Conservation (phyloP, 2,329 filamentous ascomycete genomes). For the Fusarium multiceps region DNA sequence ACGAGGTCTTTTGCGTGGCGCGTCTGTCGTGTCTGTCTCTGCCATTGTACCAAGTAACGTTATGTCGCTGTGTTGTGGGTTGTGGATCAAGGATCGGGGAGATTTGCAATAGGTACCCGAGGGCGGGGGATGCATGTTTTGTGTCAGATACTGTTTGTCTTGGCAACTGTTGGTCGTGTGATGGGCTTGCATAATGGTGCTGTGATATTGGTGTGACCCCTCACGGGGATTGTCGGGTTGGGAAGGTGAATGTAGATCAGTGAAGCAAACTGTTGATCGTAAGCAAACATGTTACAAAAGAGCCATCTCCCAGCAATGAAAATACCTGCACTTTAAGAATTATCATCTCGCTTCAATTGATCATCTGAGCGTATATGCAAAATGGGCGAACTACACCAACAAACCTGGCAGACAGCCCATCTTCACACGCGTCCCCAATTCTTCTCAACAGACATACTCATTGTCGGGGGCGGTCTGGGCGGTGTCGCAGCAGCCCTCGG, state of each 20-base stretch:
- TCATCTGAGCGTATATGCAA: not conserved
- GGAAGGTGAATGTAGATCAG: constrained; percentile 3
- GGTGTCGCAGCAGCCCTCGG: constrained; percentile 46
- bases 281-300: constrained; percentile 6
- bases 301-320: not conserved
- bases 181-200: constrained; percentile 10
- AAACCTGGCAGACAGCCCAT: constrained; percentile 20
- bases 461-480: constrained; percentile 43
- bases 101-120: constrained; percentile 24
- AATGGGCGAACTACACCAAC: constrained; percentile 20
- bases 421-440: not conserved
- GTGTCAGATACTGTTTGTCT: not conserved
- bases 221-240: constrained; percentile 38
- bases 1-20: constrained; percentile 28
- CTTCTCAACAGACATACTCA: constrained; percentile 42
- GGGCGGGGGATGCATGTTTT: not conserved
- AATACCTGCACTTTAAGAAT: not conserved
- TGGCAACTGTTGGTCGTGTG: constrained; percentile 8
- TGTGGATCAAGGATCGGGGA: constrained; percentile 29
- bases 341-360: not conserved
- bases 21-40: not conserved
- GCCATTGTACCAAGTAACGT: too few relatives aligned
- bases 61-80: not conserved
- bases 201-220: constrained; percentile 17
- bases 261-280: not conserved